Percentiles rank a stretch among this genome's conserved stretches.
Conservation (phyloP, 2,329 filamentous ascomycete species). For the Exophiala lecanii-corni region DNA sequence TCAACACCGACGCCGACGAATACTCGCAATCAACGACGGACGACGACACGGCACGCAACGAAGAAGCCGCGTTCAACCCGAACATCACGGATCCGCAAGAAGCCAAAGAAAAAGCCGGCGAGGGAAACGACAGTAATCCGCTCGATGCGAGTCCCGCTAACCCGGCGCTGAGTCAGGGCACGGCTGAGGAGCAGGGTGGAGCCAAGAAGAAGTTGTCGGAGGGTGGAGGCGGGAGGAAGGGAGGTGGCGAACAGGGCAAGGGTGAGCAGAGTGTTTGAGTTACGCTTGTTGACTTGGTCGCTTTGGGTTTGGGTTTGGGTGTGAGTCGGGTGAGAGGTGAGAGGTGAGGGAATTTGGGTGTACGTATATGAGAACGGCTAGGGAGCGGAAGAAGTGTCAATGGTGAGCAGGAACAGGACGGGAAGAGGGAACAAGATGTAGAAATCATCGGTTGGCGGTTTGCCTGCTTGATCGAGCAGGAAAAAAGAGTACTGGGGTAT, state of each 20-base stretch:
- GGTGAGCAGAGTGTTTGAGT: conserved; percentile 13
- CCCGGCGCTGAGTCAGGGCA: conserved; percentile 50
- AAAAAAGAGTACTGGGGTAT: too few relatives aligned
- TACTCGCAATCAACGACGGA: conserved; percentile 65
- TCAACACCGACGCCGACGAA: conserved; percentile 64
- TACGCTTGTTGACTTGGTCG: neutral
- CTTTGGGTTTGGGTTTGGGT: too few relatives aligned
- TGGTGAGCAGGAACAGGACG: too few relatives aligned
- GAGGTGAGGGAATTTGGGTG: conserved; percentile 8
- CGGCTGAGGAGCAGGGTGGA: conserved; percentile 41
- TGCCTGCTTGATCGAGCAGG: too few relatives aligned
- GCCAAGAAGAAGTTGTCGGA: conserved; percentile 37
- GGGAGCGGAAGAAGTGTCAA: too few relatives aligned
- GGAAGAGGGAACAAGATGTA: too few relatives aligned
- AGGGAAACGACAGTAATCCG: conserved; percentile 44
- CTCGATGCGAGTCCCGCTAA: conserved; percentile 60
- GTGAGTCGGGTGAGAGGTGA: too few relatives aligned
- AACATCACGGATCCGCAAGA: conserved; percentile 62
- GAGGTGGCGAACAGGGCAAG: conserved; percentile 33
- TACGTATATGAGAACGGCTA: too few relatives aligned
- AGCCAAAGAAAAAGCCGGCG: conserved; percentile 45
- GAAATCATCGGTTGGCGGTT: too few relatives aligned
- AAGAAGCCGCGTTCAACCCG: conserved; percentile 65
- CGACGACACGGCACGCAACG: conserved; percentile 51
- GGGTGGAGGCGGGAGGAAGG: conserved; percentile 36